These are phyloP conservation scores for Mycena capillaripes DNA, from an alignment of 768 basidiomycete genomes.

Conservation along the genomic window DNA sequence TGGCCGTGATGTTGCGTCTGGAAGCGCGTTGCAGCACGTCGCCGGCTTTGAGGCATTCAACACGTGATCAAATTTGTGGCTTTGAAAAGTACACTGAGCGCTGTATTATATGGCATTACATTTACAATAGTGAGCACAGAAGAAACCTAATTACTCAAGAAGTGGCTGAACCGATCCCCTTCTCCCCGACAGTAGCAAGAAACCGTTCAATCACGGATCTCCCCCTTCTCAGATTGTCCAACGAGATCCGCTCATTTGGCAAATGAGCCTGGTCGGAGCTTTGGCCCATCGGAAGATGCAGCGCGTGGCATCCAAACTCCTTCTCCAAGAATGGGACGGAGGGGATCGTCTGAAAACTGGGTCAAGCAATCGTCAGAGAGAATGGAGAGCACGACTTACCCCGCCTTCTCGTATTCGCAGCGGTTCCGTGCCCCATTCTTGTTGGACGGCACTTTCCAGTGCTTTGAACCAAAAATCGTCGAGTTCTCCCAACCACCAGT, in stretches of 20 bases:
- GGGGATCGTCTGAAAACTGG: constrained; percentile 81
- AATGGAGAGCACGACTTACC: constrained; percentile 58
- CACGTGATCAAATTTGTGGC: too few species aligned
- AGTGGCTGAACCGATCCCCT: not conserved
- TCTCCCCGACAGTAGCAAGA: constrained; percentile 65
- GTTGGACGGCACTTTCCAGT: constrained; percentile 83
- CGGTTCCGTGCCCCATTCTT: constrained; percentile 91
- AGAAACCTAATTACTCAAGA: not conserved
- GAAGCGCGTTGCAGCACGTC: too few species aligned
- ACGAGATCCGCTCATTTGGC: constrained; percentile 91
- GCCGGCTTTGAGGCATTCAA: too few species aligned
- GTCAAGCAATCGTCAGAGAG: constrained; percentile 2
- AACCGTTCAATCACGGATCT: constrained; percentile 86
- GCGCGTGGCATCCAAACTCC: constrained; percentile 87
- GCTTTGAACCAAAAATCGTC: constrained; percentile 90
- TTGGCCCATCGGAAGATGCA: constrained; percentile 96
- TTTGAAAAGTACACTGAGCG: too few species aligned
- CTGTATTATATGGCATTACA: not conserved
- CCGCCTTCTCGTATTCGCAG: constrained; percentile 95
- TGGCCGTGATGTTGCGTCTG: too few species aligned
- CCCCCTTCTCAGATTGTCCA: constrained; percentile 84
- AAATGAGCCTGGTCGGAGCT: constrained; percentile 94
- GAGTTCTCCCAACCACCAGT: constrained; percentile 97
- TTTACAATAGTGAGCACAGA: not conserved
- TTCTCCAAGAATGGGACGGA: constrained; percentile 95